These are phyloP conservation scores for Plicaturopsis crispa DNA, from an alignment of 768 basidiomycete genomes.

Conservation along the genomic window DNA sequence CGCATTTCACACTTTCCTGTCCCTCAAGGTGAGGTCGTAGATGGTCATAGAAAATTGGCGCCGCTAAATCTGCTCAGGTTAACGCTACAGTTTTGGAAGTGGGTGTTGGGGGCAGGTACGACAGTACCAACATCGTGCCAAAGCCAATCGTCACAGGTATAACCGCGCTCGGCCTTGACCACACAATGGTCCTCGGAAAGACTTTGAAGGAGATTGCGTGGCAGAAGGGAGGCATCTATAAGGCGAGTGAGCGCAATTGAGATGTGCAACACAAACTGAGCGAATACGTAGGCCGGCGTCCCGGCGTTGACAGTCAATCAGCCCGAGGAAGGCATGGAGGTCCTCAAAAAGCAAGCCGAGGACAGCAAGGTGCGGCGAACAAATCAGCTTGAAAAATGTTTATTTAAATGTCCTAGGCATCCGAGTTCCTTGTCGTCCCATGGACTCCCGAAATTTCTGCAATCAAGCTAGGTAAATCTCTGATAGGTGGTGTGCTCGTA, in stretches of 20 bases:
- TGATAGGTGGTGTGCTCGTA: slow-evolving; percentile 7
- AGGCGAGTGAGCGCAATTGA: slow-evolving; percentile 35
- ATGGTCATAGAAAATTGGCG: neutral
- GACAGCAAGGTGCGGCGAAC: slow-evolving; percentile 37
- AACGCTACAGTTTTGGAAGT: slow-evolving; percentile 94
- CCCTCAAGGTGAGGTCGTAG: slow-evolving; percentile 45
- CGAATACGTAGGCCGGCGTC: slow-evolving; percentile 52
- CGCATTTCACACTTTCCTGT: slow-evolving; percentile 85
- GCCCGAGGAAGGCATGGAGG: slow-evolving; percentile 55
- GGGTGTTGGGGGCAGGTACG: slow-evolving; percentile 89
- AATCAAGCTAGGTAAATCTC: slow-evolving; percentile 66
- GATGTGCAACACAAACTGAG: slow-evolving; percentile 1
- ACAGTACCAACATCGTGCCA: slow-evolving; percentile 94
- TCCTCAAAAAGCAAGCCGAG: slow-evolving; percentile 59
- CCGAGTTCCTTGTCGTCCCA: slow-evolving; percentile 61
- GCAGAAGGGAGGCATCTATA: slow-evolving; percentile 97
- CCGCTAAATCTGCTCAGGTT: slow-evolving; percentile 29
- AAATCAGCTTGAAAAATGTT: slow-evolving; percentile 1
- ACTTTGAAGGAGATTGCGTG: slow-evolving; percentile 85
- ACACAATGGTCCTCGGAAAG: slow-evolving; percentile 79
- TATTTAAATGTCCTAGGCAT: slow-evolving; percentile 38
- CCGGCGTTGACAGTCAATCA: slow-evolving; percentile 85
- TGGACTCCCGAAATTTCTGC: slow-evolving; percentile 37
- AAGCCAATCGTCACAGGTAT: slow-evolving; percentile 86
- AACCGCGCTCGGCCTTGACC: slow-evolving; percentile 88